Evolutionary conservation across 83 land plant species (phyloP).

Genomic region (Picea engelmannii): DNA sequence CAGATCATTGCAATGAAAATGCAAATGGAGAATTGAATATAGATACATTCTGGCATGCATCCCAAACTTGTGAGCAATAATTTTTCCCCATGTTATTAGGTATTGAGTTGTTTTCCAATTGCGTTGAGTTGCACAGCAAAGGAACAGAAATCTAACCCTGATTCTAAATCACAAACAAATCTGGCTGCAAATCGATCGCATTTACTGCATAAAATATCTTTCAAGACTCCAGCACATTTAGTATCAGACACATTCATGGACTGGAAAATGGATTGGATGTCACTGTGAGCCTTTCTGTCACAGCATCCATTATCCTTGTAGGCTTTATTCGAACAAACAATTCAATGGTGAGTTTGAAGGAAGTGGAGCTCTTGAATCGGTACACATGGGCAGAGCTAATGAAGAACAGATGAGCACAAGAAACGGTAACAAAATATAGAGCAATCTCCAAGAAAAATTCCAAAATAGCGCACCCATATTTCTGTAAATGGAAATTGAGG

Average conservation of each 20-base stretch:
- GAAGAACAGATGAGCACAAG: not conserved
- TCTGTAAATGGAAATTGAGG: not conserved
- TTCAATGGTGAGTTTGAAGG: not conserved
- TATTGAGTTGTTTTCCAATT: slow-evolving; percentile 21
- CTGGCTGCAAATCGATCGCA: slow-evolving; percentile 82
- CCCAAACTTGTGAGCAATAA: slow-evolving; percentile 79
- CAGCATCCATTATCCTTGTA: not conserved
- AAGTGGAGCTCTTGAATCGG: slow-evolving; percentile 3
- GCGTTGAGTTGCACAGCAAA: slow-evolving; percentile 69
- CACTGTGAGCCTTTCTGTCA: not conserved
- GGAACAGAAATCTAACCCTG: slow-evolving; percentile 40
- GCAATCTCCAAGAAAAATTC: not conserved
- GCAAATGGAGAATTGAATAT: slow-evolving; percentile 76
- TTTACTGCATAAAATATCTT: slow-evolving; percentile 12
- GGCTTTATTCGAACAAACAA: not conserved
- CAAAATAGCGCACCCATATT: not conserved
- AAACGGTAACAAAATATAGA: not conserved
- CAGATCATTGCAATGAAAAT: slow-evolving; percentile 36
- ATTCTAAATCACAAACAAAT: slow-evolving; percentile 37
- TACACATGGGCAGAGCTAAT: not conserved
- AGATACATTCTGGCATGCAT: slow-evolving; percentile 67
- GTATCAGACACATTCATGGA: slow-evolving; percentile 15
- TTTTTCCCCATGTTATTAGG: not conserved
- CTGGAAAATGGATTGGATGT: not conserved
- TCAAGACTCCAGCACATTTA: not conserved